These are phyloP conservation scores for Zelonia costaricensis DNA, from an alignment of 208 protist species.

Conservation along the genomic window DNA sequence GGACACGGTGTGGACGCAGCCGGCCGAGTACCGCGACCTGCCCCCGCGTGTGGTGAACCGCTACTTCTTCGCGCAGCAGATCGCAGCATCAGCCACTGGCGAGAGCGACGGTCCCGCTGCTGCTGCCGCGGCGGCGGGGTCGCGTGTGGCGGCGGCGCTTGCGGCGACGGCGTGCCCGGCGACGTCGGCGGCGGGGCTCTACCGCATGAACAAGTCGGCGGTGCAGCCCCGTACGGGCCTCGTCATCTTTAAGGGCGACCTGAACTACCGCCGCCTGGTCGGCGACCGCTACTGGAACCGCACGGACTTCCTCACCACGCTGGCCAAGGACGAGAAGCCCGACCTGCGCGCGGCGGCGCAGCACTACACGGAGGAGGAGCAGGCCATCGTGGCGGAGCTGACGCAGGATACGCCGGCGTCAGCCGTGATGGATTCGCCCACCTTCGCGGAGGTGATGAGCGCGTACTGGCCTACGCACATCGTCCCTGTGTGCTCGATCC, in stretches of 20 bases:
- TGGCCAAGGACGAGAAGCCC: constrained; percentile 16
- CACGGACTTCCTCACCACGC: constrained; percentile 52
- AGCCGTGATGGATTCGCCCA: constrained; percentile 34
- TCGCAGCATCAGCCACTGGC: constrained; percentile 18
- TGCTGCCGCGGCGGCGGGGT: constrained; percentile 10
- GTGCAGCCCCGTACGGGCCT: constrained; percentile 49
- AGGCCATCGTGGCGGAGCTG: constrained; percentile 43
- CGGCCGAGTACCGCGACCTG: constrained; percentile 86
- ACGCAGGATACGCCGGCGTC: constrained; percentile 50
- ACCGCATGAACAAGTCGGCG: constrained; percentile 45
- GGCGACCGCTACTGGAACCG: constrained; percentile 88
- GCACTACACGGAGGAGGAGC: constrained; percentile 9
- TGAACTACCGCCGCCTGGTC: constrained; percentile 91
- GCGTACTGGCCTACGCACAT: constrained; percentile 73
- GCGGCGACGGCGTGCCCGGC: constrained; percentile 4
- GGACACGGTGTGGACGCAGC: constrained; percentile 84
- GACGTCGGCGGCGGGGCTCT: constrained; percentile 23
- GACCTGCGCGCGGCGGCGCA: constrained; percentile 20
- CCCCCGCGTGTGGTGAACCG: constrained; percentile 77
- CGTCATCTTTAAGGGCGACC: constrained; percentile 90
- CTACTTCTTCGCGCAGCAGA: constrained; percentile 79
- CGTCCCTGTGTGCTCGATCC: constrained; percentile 76
- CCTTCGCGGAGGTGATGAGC: constrained; percentile 57
- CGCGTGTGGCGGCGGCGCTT: constrained; percentile 5
- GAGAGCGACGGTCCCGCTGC: too few relatives aligned